Evolutionary conservation across 192 early-diverging fungal species (phyloP).

Genomic region (Backusella parvicylindrica): DNA sequence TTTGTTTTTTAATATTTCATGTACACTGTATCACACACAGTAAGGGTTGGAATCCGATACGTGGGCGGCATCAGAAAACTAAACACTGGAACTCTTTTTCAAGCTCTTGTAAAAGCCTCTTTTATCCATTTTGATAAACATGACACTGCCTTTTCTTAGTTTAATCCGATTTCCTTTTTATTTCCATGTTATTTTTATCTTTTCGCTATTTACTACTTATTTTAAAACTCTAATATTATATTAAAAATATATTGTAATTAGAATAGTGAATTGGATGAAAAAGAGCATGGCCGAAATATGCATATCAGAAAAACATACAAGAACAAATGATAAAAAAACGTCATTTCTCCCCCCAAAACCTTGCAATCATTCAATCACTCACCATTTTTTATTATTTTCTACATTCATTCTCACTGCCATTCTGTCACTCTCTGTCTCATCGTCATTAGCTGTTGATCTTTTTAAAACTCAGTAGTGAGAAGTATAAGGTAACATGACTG

Average conservation of each 20-base stretch:
- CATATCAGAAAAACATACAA: background rate
- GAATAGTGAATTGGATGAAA: background rate
- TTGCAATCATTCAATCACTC: background rate
- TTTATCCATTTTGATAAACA: background rate
- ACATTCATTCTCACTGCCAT: background rate
- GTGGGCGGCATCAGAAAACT: background rate
- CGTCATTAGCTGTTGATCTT: background rate
- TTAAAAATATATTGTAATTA: background rate
- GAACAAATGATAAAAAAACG: background rate
- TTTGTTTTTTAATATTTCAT: background rate
- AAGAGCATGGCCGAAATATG: background rate
- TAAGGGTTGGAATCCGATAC: background rate
- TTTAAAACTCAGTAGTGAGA: background rate
- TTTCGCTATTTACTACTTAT: background rate
- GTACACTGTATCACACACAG: background rate
- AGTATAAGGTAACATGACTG: background rate
- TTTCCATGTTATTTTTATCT: background rate
- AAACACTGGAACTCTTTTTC: background rate
- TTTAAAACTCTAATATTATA: background rate
- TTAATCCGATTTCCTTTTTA: background rate
- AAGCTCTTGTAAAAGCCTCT: background rate
- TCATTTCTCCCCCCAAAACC: background rate
- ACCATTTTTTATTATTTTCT: background rate
- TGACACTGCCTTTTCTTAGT: background rate
- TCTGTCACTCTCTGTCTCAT: background rate